Percentiles rank a stretch among this genome's conserved stretches.
Conservation (phyloP, 2,329 filamentous ascomycete species). For the Sclerotinia sclerotiorum region DNA sequence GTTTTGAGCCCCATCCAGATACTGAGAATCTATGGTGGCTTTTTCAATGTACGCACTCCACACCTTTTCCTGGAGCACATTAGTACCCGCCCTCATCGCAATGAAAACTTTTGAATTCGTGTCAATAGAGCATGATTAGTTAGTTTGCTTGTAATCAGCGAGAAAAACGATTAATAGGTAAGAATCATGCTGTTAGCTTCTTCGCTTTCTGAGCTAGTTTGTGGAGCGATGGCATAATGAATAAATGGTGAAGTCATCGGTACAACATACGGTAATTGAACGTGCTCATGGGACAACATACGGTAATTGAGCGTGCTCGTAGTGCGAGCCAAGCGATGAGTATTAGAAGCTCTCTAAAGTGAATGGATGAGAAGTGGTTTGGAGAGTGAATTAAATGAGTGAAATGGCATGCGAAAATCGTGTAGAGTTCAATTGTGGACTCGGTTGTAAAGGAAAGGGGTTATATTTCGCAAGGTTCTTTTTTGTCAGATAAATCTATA, state of each 20-base stretch:
- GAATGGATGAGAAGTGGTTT: too few species aligned
- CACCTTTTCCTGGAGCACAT: background rate
- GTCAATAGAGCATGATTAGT: background rate
- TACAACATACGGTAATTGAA: background rate
- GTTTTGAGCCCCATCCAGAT: slow-evolving; percentile 29
- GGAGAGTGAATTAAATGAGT: too few species aligned
- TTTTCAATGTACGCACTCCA: background rate
- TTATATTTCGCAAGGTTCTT: too few species aligned
- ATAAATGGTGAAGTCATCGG: background rate
- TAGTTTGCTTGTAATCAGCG: background rate
- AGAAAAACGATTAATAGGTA: background rate
- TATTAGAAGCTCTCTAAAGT: too few species aligned
- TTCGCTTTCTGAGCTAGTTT: background rate
- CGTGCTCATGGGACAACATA: background rate
- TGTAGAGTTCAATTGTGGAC: too few species aligned
- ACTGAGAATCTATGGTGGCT: too few species aligned
- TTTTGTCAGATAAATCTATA: too few species aligned
- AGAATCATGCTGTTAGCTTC: background rate
- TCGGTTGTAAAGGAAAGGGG: too few species aligned
- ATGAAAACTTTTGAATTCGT: background rate
- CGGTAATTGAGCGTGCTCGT: background rate
- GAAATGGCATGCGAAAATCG: too few species aligned
- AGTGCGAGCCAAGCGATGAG: background rate
- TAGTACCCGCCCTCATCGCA: background rate
- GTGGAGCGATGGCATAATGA: background rate